These are phyloP conservation scores for Phytophthora melonis DNA, from an alignment of 352 stramenopile genomes.

Conservation along the genomic window DNA sequence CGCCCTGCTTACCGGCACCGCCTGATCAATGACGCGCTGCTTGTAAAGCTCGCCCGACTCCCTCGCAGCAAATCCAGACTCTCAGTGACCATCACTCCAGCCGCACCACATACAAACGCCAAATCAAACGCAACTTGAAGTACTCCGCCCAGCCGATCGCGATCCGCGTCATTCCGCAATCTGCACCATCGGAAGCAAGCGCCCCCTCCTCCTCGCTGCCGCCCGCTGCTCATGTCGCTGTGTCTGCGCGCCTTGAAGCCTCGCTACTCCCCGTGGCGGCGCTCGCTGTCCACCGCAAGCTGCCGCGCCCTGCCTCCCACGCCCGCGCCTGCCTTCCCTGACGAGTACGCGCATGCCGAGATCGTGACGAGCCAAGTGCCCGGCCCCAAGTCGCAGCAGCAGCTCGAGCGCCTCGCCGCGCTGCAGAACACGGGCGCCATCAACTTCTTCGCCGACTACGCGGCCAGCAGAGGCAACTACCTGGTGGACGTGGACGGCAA, in stretches of 20 bases:
- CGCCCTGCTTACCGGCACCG: not conserved
- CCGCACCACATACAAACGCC: slow-evolving; percentile 14
- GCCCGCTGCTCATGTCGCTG: slow-evolving; percentile 6
- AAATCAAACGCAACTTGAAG: slow-evolving; percentile 32
- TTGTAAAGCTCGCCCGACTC: not conserved
- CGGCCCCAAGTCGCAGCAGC: slow-evolving; percentile 69
- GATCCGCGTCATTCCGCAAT: slow-evolving; percentile 30
- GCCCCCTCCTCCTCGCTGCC: not conserved
- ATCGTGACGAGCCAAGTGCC: slow-evolving; percentile 68
- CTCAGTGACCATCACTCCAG: slow-evolving; percentile 20
- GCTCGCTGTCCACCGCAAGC: slow-evolving; percentile 22
- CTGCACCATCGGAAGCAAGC: slow-evolving; percentile 43
- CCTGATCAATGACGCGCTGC: slow-evolving; percentile 18
- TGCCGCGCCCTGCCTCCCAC: slow-evolving; percentile 45
- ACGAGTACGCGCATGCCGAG: slow-evolving; percentile 60
- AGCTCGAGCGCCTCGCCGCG: slow-evolving; percentile 56
- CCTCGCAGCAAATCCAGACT: slow-evolving; percentile 29
- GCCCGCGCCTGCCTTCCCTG: slow-evolving; percentile 66
- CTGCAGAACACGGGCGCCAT: slow-evolving; percentile 77
- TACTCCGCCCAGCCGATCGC: not conserved
- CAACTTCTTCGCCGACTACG: slow-evolving; percentile 87
- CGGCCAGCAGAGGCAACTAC: slow-evolving; percentile 82
- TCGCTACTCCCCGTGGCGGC: slow-evolving; percentile 13
- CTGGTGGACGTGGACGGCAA: slow-evolving; percentile 89
- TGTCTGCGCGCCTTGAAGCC: slow-evolving; percentile 15